Conservation (phyloP, 2,329 filamentous ascomycete species). For the Paraconiothyrium brasiliense region DNA sequence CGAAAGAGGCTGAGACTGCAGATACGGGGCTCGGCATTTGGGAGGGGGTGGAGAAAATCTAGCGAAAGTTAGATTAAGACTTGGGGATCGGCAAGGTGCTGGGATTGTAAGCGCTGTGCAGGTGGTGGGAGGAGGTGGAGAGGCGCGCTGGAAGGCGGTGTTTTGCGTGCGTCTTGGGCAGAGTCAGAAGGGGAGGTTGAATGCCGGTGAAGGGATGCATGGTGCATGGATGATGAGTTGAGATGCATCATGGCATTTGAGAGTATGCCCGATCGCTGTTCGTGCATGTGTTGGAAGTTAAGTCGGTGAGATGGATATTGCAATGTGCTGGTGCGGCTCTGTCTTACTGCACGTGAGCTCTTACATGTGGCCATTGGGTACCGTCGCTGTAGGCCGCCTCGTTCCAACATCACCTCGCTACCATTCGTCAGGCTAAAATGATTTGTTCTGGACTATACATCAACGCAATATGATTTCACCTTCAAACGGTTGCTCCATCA, state of each 20-base stretch:
- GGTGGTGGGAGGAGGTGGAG: background rate
- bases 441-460: background rate
- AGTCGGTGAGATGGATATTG: background rate
- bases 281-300: background rate
- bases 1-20: conserved; percentile 12
- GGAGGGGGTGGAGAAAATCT: background rate
- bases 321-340: background rate
- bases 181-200: background rate
- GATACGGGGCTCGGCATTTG: conserved; percentile 13
- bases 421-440: background rate
- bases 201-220: background rate
- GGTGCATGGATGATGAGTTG: background rate
- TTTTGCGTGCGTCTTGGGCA: background rate
- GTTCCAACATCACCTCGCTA: background rate
- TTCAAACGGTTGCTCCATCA: background rate
- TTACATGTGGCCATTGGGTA: background rate
- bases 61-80: background rate
- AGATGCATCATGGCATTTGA: background rate
- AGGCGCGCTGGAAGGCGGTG: background rate
- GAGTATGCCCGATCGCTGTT: background rate
- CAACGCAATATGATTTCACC: background rate
- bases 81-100: background rate
- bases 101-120: conserved; percentile 10
- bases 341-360: background rate
- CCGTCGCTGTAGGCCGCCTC: background rate